phyloP scores from a whole-genome alignment of 2,329 filamentous ascomycete genomes.

The Thelonectria discophora region DNA sequence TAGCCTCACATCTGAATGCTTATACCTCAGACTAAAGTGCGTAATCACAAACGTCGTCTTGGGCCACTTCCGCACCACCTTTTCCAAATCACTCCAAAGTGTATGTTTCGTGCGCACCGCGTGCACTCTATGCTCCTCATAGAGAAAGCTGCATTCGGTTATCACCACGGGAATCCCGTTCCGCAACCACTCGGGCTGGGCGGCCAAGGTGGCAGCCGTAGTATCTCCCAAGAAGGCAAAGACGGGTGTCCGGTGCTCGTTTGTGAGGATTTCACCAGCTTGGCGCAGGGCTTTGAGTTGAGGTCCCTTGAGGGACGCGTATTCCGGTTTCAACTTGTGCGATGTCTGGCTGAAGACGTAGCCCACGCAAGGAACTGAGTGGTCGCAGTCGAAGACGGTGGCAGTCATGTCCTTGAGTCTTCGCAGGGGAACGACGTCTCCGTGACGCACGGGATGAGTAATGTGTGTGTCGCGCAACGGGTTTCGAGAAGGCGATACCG shows the following conservation, averaged over 20 bases:
- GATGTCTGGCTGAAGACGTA: slow-evolving; percentile 56
- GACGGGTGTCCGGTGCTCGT: slow-evolving; percentile 49
- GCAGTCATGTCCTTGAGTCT: slow-evolving; percentile 50
- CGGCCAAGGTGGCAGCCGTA: slow-evolving; percentile 51
- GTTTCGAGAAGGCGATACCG: slow-evolving; percentile 22
- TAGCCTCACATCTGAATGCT: slow-evolving; percentile 49
- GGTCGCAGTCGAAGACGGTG: slow-evolving; percentile 56
- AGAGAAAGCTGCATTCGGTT: slow-evolving; percentile 60
- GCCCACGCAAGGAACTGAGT: slow-evolving; percentile 58
- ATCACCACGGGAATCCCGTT: slow-evolving; percentile 56
- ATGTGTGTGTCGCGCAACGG: slow-evolving; percentile 50
- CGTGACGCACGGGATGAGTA: slow-evolving; percentile 49
- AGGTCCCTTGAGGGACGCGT: slow-evolving; percentile 45
- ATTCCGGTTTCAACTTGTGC: slow-evolving; percentile 51
- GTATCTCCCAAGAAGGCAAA: slow-evolving; percentile 61
- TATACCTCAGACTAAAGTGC: slow-evolving; percentile 59
- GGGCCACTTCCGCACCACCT: slow-evolving; percentile 53
- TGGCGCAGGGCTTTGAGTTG: slow-evolving; percentile 52
- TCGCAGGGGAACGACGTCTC: slow-evolving; percentile 49
- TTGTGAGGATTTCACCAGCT: slow-evolving; percentile 52
- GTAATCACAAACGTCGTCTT: slow-evolving; percentile 56
- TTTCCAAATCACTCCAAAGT: slow-evolving; percentile 56
- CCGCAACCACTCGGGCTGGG: slow-evolving; percentile 51
- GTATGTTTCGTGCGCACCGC: slow-evolving; percentile 59
- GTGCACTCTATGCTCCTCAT: slow-evolving; percentile 53